These are phyloP conservation scores for Phytophthora fragariaefolia DNA, from an alignment of 352 stramenopile genomes.

Conservation along the genomic window DNA sequence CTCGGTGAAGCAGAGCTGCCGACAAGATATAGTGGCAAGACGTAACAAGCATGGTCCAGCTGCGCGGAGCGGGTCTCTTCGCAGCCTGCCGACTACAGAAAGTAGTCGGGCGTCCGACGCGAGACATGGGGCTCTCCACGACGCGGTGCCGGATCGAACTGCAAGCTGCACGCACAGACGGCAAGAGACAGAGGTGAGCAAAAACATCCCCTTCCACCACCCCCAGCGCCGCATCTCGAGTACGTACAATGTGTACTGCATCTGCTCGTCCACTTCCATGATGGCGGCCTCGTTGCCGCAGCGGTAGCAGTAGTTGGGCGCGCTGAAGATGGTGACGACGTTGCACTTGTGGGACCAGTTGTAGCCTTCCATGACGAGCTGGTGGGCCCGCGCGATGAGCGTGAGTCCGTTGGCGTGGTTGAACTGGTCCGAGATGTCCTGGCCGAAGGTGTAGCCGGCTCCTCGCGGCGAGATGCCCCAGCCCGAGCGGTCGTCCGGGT, in stretches of 20 bases:
- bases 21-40: slow-evolving; percentile 32
- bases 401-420: slow-evolving; percentile 97
- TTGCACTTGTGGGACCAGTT: slow-evolving; percentile 96
- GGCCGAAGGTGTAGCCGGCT: slow-evolving; percentile 98
- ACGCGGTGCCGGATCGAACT: slow-evolving; percentile 95
- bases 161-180: slow-evolving; percentile 67
- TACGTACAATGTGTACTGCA: slow-evolving; percentile 95
- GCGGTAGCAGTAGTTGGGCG: slow-evolving; percentile 99
- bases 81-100: slow-evolving; percentile 79
- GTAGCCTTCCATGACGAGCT: slow-evolving; percentile 91
- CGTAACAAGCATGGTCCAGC: slow-evolving; percentile 25
- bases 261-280: slow-evolving; percentile 96
- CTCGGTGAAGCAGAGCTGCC: slow-evolving; percentile 20
- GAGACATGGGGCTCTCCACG: slow-evolving; percentile 94
- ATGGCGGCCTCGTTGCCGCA: slow-evolving; percentile 99
- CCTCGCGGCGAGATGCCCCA: slow-evolving; percentile 99
- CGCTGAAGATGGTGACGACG: slow-evolving; percentile 99
- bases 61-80: slow-evolving; percentile 8
- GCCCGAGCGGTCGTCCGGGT: slow-evolving; percentile 98
- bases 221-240: neutral
- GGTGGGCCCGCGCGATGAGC: slow-evolving; percentile 97
- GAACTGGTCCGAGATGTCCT: slow-evolving; percentile 98
- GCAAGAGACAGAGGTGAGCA: slow-evolving; percentile 24
- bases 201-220: neutral
- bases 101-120: slow-evolving; percentile 94